Conservation (phyloP, 805 yeast species). For the Wickerhamiella dianesei region DNA sequence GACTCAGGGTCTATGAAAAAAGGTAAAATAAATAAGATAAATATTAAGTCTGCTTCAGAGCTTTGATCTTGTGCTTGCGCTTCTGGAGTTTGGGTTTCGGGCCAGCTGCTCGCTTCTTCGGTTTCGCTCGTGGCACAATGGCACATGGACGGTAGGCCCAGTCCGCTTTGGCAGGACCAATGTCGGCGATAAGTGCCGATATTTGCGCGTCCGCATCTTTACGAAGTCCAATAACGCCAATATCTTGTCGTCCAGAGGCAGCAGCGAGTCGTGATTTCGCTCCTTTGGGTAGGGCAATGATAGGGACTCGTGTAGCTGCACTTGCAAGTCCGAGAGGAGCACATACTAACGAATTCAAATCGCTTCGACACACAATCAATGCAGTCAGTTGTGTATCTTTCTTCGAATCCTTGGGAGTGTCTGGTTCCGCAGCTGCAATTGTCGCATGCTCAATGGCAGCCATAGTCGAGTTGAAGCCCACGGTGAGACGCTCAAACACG, state of each 20-base stretch:
- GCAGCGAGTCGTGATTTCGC: constrained; percentile 4
- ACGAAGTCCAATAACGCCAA: constrained; percentile 8
- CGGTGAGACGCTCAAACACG: constrained; percentile 7
- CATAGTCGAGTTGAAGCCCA: constrained; percentile 20
- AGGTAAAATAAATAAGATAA: too few species aligned
- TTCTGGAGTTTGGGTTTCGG: background rate
- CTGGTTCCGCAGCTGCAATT: too few species aligned
- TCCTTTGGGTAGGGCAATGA: constrained; percentile 14
- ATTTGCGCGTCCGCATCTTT: constrained; percentile 2
- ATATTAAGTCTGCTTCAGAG: too few species aligned
- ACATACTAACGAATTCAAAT: constrained; percentile 10
- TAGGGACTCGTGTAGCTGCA: constrained; percentile 9
- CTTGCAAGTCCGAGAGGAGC: constrained; percentile 17
- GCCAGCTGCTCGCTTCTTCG: background rate
- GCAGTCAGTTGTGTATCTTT: constrained; percentile 4
- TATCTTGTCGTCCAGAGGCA: constrained; percentile 5
- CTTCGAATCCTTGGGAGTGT: too few species aligned
- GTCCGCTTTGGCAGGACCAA: constrained; percentile 10
- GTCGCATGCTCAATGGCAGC: constrained; percentile 11
- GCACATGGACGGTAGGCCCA: constrained; percentile 14
- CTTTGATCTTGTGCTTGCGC: background rate
- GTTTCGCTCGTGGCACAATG: background rate
- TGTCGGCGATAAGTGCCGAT: constrained; percentile 1
- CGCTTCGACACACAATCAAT: constrained; percentile 15
- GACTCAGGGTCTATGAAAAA: too few species aligned